These are phyloP conservation scores for Begonia loranthoides DNA, from an alignment of 306 rosid genomes.

Conservation along the genomic window DNA sequence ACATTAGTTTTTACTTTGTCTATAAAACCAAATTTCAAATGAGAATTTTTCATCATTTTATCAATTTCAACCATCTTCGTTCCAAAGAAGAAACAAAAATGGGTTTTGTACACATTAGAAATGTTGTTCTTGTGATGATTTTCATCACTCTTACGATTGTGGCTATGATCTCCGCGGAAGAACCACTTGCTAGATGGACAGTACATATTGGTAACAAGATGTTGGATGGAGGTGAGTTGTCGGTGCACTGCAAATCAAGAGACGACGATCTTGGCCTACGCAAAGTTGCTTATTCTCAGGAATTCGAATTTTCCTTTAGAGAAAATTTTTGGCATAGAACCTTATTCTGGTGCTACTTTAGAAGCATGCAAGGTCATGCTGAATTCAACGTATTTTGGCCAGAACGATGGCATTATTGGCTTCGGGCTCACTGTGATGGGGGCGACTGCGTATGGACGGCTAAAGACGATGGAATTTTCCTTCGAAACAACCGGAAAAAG, in stretches of 20 bases:
- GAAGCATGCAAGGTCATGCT: not conserved
- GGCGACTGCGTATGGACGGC: not conserved
- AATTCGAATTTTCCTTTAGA: not conserved
- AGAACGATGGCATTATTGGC: not conserved
- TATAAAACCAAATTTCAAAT: too few species aligned
- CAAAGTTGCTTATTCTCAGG: too few species aligned
- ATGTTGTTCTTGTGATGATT: not conserved
- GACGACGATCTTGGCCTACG: not conserved
- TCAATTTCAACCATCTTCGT: too few species aligned
- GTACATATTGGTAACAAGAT: not conserved
- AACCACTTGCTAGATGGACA: not conserved
- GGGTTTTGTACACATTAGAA: too few species aligned
- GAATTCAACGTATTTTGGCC: constrained; percentile 4
- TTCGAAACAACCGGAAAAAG: not conserved
- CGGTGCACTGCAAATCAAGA: too few species aligned
- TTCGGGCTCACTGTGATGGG: not conserved
- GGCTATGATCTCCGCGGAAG: too few species aligned
- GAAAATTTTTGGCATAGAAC: not conserved
- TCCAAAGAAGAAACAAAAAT: too few species aligned
- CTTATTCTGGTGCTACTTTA: constrained; percentile 1
- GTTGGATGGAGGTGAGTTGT: too few species aligned
- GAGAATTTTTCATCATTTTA: too few species aligned
- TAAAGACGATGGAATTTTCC: not conserved
- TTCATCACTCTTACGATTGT: not conserved
- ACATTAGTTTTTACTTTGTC: too few species aligned